These are phyloP conservation scores for Coffea eugenioides DNA, from an alignment of 257 asterid genomes.

Conservation along the genomic window DNA sequence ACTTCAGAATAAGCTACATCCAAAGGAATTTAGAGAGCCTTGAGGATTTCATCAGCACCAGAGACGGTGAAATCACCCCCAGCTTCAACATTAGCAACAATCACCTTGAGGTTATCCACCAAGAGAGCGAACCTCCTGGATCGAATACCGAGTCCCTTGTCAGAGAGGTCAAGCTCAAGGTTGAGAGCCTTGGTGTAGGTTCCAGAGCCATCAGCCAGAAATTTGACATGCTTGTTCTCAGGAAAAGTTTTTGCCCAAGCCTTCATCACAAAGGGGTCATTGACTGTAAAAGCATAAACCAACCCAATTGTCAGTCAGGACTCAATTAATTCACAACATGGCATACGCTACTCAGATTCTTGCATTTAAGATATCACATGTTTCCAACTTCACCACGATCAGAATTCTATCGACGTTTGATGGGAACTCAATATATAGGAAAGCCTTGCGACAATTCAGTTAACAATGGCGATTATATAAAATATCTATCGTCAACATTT, in stretches of 20 bases:
- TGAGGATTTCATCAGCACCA: conserved; percentile 78
- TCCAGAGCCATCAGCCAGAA: conserved; percentile 86
- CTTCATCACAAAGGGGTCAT: conserved; percentile 96
- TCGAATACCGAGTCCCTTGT: conserved; percentile 81
- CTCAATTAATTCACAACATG: background rate
- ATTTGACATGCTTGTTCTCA: conserved; percentile 73
- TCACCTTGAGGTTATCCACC: conserved; percentile 77
- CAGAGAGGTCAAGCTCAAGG: conserved; percentile 79
- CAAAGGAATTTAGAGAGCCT: conserved; percentile 54
- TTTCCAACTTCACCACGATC: background rate
- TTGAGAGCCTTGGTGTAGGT: conserved; percentile 73
- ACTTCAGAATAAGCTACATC: too few species aligned
- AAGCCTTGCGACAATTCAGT: background rate
- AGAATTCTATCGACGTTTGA: background rate
- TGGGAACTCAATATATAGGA: background rate
- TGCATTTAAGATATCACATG: background rate
- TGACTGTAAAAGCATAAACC: conserved; percentile 47
- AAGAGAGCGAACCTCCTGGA: conserved; percentile 77
- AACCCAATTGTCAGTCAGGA: background rate
- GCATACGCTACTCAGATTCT: background rate
- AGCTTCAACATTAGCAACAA: conserved; percentile 71
- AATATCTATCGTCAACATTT: background rate
- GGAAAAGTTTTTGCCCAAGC: conserved; percentile 95
- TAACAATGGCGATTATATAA: background rate
- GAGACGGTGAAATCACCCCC: conserved; percentile 96